Evolutionary conservation across 176 grass and related monocot genomes (phyloP), one percentile per base, ranked within the genome.

Genomic region (Bolboschoenus planiculmis): DNA sequence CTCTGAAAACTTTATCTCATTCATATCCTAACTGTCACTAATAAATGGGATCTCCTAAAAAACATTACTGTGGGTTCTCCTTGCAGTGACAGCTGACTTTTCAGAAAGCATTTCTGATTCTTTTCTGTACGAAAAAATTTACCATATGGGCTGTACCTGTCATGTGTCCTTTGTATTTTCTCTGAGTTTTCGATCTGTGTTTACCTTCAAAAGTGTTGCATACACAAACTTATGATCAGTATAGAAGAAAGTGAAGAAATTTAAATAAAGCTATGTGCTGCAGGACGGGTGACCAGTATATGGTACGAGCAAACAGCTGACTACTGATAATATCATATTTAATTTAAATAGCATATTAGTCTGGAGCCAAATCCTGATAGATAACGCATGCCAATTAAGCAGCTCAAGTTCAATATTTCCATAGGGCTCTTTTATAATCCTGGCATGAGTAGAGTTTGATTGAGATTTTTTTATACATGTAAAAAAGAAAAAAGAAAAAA

Each of bases 141-240:
- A 55, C 24, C 33, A 56, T 55, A 66, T 40, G 23, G 29, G 50
- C 15, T 53, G 67, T 65, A 97, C 92, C 95, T 94, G 90, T 63
- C 95, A 89, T 10, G 95, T 94, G 33, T 97, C 92, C 85, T 94
- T 97, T 74, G 95, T 90, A 85, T 94, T 97, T 85, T 91, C 92
- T 37, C 94, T 97, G 80, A 97, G 92, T 76, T 78, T 78, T 98
- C n/a, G 95, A 94, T 71, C 95, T 79, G 29, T 98, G 95, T 85
- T 98, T 92, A 82, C 92, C 95, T 88, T 98, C 95, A 36, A 94
- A 85, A 98, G 95, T 44, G 95, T 93, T 73, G 92, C 95, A 84
- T 98, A 98, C 51, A 98, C 95, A 56, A 92, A 92, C 95, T 98
- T 87, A 43, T 63, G 11, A 55, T 66, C 40, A 85, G 2, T 66